Conservation (phyloP, 2,329 filamentous ascomycete species). For the Periconia sp. region DNA sequence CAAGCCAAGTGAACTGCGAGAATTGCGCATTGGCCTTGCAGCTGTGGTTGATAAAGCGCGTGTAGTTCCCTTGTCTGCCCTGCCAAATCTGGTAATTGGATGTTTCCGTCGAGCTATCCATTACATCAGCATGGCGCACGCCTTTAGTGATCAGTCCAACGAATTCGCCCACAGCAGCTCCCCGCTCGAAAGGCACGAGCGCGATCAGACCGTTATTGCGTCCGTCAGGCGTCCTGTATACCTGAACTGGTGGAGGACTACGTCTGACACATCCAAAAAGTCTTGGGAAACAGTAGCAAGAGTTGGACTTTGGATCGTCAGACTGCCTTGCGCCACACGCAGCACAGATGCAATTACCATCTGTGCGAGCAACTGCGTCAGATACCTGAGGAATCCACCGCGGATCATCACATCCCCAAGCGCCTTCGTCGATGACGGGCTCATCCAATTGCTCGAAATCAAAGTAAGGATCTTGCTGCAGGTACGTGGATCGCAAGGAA, state of each 20-base stretch:
- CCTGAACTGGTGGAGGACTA: conserved; percentile 54
- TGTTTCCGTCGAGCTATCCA: conserved; percentile 59
- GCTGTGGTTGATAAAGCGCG: conserved; percentile 65
- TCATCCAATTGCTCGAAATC: conserved; percentile 58
- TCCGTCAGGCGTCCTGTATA: conserved; percentile 59
- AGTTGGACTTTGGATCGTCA: conserved; percentile 56
- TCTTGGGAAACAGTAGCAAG: conserved; percentile 60
- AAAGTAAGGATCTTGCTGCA: conserved; percentile 55
- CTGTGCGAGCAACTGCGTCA: conserved; percentile 29
- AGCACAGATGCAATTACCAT: conserved; percentile 49
- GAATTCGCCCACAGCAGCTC: conserved; percentile 62
- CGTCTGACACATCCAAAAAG: conserved; percentile 56
- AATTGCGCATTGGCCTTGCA: conserved; percentile 65
- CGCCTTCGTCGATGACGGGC: conserved; percentile 55
- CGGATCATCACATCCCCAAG: conserved; percentile 59
- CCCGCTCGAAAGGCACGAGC: conserved; percentile 56
- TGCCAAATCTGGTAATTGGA: conserved; percentile 66
- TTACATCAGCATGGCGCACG: conserved; percentile 60
- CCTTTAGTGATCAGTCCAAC: conserved; percentile 62
- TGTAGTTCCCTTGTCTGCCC: conserved; percentile 62
- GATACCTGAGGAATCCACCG: conserved; percentile 45
- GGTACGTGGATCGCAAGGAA: conserved; percentile 55
- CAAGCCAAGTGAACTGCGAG: conserved; percentile 63
- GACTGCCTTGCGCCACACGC: conserved; percentile 58
- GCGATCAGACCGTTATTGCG: conserved; percentile 62